Evolutionary conservation across 2,329 filamentous ascomycete species (phyloP), one percentile per base, ranked within the genome.

Genomic region (Pseudogymnoascus sp.): DNA sequence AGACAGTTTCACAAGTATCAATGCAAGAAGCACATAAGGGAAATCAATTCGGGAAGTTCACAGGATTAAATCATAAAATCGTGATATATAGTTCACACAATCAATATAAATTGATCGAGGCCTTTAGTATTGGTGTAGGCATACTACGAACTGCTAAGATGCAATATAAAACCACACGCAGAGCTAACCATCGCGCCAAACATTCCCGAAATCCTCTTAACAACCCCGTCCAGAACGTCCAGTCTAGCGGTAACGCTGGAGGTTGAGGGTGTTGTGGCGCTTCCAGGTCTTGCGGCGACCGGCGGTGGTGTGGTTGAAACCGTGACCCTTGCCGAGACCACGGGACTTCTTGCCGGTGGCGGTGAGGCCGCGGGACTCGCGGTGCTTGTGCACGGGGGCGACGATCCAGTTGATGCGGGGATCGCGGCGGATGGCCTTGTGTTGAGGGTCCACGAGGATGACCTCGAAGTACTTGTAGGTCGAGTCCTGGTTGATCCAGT

Each of bases 401-500:
- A 92, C 90, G 86, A 97, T 97, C 92, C 92, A 97, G 90, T 96
- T 97, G 89, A 97, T 97, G 82, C 93, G 91, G 75, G 92, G 84
- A 79, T 97, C 92, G 77, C 89, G 90, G 80, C 94, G 94, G 86
- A 99, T 99, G 77, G 94, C 94, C 87, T 97, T 97, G 90, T 99
- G 94, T 85, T 95, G 90, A 78, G 94, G 94, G 84, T 99, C 94
- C 78, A 99, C 93, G 76, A 97, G 90, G 84, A 99, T 97, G 81
- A 97, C 88, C 84, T 99, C 94, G 85, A 87, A 99, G 90, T 99
- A 99, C 87, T 99, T 99, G 90, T 97, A 99, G 82, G 94, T 99
- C 66, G 92, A 97, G 85, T 99, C 94, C 87, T 97, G 92, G 90
- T 99, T 99, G 86, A 99, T 91, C 95, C 95, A 99, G 92, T 99